A percentile compares a stretch with the other conserved stretches of the same genome.
These are phyloP conservation scores for Fusarium buharicum DNA, from an alignment of 2,329 filamentous ascomycete genomes.

Conservation along the genomic window DNA sequence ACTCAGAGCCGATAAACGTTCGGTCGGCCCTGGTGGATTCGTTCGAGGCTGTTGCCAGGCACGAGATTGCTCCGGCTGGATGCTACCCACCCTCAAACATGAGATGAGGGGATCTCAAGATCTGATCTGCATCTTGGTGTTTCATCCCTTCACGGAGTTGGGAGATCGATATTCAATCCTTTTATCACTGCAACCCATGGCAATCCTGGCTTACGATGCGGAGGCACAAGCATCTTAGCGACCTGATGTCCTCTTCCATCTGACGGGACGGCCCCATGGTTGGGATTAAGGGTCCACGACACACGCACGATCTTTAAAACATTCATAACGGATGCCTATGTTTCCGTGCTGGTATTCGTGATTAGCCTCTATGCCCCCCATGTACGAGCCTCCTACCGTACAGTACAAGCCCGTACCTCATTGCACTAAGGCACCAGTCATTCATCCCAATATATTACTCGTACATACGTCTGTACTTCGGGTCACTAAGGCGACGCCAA, in stretches of 20 bases:
- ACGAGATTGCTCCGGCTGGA: slow-evolving; percentile 4
- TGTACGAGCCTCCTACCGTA: background rate
- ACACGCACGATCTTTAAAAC: slow-evolving; percentile 2
- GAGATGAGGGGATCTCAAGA: slow-evolving; percentile 7
- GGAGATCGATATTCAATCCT: slow-evolving; percentile 6
- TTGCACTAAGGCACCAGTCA: background rate
- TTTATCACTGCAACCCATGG: background rate
- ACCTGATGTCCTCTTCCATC: background rate
- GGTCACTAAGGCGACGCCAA: slow-evolving; percentile 2
- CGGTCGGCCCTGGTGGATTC: slow-evolving; percentile 1
- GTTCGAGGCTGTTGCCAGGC: background rate
- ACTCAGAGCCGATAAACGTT: background rate
- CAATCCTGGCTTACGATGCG: background rate
- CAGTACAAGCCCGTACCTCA: no score
- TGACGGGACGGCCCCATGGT: slow-evolving; percentile 4
- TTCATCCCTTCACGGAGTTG: background rate
- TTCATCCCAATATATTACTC: slow-evolving; percentile 3
- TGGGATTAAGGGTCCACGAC: slow-evolving; percentile 1
- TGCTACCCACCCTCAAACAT: background rate
- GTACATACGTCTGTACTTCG: background rate
- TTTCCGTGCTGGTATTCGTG: slow-evolving; percentile 5
- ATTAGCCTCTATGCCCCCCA: background rate
- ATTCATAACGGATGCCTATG: slow-evolving; percentile 2
- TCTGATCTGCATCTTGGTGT: slow-evolving; percentile 13
- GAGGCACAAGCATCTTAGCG: slow-evolving; percentile 2